These are phyloP conservation scores for Geranomyces michiganensis DNA, from an alignment of 192 early-diverging fungal genomes.

Conservation along the genomic window DNA sequence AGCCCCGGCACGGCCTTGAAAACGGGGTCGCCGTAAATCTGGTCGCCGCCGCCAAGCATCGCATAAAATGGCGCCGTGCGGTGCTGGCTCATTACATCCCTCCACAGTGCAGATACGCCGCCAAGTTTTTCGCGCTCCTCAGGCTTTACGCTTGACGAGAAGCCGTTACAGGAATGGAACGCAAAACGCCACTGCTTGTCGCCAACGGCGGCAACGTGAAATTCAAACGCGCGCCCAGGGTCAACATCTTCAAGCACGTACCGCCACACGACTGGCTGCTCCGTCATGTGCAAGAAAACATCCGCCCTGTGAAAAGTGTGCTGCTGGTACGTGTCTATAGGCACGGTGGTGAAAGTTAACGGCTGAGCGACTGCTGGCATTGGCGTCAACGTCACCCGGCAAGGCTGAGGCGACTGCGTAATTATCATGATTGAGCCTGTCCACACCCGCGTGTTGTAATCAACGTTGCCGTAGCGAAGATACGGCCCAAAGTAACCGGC, in stretches of 20 bases:
- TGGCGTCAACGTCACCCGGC: neutral
- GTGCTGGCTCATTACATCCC: slow-evolving; percentile 28
- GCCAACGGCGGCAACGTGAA: slow-evolving; percentile 14
- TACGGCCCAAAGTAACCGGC: slow-evolving; percentile 27
- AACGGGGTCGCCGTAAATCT: slow-evolving; percentile 41
- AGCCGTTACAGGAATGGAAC: slow-evolving; percentile 35
- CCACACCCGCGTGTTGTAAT: slow-evolving; percentile 15
- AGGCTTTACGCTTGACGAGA: slow-evolving; percentile 21
- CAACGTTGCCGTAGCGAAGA: slow-evolving; percentile 23
- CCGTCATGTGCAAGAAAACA: slow-evolving; percentile 17
- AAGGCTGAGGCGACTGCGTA: neutral
- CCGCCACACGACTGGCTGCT: slow-evolving; percentile 2
- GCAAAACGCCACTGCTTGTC: slow-evolving; percentile 23
- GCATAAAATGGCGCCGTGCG: slow-evolving; percentile 25
- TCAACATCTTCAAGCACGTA: slow-evolving; percentile 1
- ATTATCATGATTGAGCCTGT: slow-evolving; percentile 10
- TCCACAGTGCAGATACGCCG: slow-evolving; percentile 32
- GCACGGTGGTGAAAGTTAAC: neutral
- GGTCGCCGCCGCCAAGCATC: slow-evolving; percentile 45
- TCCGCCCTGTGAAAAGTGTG: slow-evolving; percentile 30
- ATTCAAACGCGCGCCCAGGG: neutral
- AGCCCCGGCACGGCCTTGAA: slow-evolving; percentile 15
- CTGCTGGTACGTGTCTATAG: neutral
- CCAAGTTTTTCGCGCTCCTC: slow-evolving; percentile 26
- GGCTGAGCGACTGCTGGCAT: slow-evolving; percentile 8